These are phyloP conservation scores for Botrytis pseudocinerea DNA, from an alignment of 2,329 filamentous ascomycete species.

Conservation along the genomic window DNA sequence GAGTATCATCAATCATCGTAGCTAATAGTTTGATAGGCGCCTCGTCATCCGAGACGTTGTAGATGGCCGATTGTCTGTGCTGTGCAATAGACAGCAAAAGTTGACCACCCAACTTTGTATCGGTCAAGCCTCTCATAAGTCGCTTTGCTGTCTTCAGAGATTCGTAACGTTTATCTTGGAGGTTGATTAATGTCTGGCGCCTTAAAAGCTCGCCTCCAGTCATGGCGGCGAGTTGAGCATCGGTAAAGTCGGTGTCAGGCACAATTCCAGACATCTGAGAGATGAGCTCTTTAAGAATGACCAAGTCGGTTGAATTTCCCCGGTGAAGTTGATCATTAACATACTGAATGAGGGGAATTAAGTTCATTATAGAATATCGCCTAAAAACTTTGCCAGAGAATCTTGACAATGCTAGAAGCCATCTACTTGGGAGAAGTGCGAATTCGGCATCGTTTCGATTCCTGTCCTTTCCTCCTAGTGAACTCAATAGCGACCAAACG, in stretches of 20 bases:
- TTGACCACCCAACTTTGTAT: slow-evolving; percentile 75
- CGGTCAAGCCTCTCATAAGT: slow-evolving; percentile 75
- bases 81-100: slow-evolving; percentile 89
- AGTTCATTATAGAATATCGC: slow-evolving; percentile 80
- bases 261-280: slow-evolving; percentile 92
- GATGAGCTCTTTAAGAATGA: slow-evolving; percentile 88
- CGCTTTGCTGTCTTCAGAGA: slow-evolving; percentile 73
- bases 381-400: slow-evolving; percentile 91
- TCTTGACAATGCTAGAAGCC: slow-evolving; percentile 85
- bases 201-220: slow-evolving; percentile 80
- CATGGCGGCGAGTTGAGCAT: slow-evolving; percentile 83
- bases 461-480: slow-evolving; percentile 61
- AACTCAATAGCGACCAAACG: slow-evolving; percentile 86
- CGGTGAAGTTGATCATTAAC: slow-evolving; percentile 79
- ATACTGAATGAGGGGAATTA: slow-evolving; percentile 84
- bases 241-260: slow-evolving; percentile 82
- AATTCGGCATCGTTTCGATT: slow-evolving; percentile 64
- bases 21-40: slow-evolving; percentile 87
- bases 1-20: slow-evolving; percentile 86
- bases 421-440: slow-evolving; percentile 77
- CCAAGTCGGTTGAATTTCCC: slow-evolving; percentile 85
- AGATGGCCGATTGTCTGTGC: slow-evolving; percentile 84
- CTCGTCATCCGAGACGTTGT: slow-evolving; percentile 66
- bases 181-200: slow-evolving; percentile 74
- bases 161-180: slow-evolving; percentile 80